Percentiles rank a stretch among this genome's conserved stretches.
These are phyloP conservation scores for Plasmodium reichenowi DNA, from an alignment of 169 alveolate genomes.

Conservation along the genomic window DNA sequence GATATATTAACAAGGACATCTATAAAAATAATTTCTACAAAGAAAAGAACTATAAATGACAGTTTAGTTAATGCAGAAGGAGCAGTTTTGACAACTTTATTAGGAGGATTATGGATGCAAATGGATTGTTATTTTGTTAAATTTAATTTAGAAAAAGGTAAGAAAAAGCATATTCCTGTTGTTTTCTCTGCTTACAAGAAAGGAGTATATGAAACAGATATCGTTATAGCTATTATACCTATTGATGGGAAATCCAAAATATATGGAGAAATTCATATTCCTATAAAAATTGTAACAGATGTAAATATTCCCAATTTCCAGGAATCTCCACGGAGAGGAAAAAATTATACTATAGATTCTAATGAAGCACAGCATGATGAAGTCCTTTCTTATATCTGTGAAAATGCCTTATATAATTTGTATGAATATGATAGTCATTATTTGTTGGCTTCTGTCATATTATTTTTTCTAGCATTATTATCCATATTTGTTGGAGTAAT, in stretches of 20 bases:
- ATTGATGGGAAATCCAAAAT: conserved; percentile 24
- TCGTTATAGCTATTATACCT: conserved; percentile 58
- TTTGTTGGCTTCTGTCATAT: conserved; percentile 15
- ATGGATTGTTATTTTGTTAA: conserved; percentile 67
- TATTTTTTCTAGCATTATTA: conserved; percentile 10
- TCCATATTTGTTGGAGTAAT: conserved; percentile 8
- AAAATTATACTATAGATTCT: conserved; percentile 12
- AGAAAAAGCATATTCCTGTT: conserved; percentile 66
- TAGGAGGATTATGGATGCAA: conserved; percentile 77
- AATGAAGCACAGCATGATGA: conserved; percentile 60
- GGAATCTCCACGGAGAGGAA: conserved; percentile 44
- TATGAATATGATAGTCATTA: conserved; percentile 21
- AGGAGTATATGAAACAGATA: conserved; percentile 60
- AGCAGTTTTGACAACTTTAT: conserved; percentile 71
- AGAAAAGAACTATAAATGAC: conserved; percentile 38
- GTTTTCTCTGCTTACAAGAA: conserved; percentile 72
- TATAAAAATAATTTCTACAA: conserved; percentile 14
- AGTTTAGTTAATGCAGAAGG: conserved; percentile 73
- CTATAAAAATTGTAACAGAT: conserved; percentile 62
- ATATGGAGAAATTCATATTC: conserved; percentile 71
- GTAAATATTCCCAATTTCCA: conserved; percentile 7
- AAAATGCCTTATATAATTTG: conserved; percentile 57
- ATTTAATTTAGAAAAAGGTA: conserved; percentile 18
- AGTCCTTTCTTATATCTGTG: conserved; percentile 54
- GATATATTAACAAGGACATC: conserved; percentile 66